Percentiles rank a stretch among this genome's conserved stretches.
phyloP scores from a whole-genome alignment of 495 filamentous ascomycete species.

The Talaromyces adpressus region DNA sequence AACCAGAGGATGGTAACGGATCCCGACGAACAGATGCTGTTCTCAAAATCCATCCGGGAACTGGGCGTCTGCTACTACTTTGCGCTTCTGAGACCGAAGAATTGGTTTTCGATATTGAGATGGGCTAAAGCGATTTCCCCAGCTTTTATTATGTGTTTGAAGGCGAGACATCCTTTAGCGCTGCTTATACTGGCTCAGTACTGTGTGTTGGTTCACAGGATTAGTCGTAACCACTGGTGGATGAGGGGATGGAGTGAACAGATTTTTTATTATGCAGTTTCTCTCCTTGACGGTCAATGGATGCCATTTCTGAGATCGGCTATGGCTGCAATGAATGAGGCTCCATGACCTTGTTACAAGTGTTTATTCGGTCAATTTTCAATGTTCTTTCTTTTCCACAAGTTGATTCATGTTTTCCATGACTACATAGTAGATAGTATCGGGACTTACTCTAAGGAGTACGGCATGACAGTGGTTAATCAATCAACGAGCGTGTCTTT shows the following conservation, averaged over 20 bases:
- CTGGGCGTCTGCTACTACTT: slow-evolving; percentile 4
- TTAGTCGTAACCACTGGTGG: slow-evolving; percentile 5
- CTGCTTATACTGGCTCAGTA: slow-evolving; percentile 6
- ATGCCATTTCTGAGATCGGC: neutral
- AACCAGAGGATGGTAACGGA: slow-evolving; percentile 2
- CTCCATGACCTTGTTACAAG: neutral
- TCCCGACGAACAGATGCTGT: neutral
- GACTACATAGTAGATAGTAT: neutral
- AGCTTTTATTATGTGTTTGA: neutral
- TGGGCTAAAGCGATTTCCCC: neutral
- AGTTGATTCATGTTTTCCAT: neutral
- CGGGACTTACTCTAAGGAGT: neutral
- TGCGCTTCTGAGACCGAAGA: neutral
- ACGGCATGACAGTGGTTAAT: neutral
- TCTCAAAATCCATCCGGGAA: neutral
- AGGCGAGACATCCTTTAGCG: neutral
- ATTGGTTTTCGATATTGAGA: slow-evolving; percentile 2
- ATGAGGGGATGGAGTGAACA: slow-evolving; percentile 7
- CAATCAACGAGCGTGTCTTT: neutral
- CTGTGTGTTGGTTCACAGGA: slow-evolving; percentile 1
- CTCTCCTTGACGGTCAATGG: slow-evolving; percentile 2
- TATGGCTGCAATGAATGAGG: neutral
- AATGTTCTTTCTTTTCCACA: neutral
- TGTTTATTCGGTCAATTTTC: neutral
- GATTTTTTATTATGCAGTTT: slow-evolving; percentile 4